Conservation (phyloP, 176 grass and related monocot species). For the Saccharum officinarum region DNA sequence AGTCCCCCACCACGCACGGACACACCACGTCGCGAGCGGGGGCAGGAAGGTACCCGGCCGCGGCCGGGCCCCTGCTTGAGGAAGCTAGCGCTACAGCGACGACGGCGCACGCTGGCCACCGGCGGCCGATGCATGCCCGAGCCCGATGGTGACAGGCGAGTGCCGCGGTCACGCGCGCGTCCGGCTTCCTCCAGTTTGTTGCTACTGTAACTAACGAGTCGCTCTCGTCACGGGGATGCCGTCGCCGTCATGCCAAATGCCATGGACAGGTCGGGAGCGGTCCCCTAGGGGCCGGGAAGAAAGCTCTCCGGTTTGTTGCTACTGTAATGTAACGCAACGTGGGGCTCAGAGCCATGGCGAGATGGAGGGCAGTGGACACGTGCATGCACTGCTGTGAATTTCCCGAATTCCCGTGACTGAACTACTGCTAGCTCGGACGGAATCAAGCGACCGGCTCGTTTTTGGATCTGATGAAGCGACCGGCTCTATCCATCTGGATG, state of each 20-base stretch:
- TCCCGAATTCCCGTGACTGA: not conserved
- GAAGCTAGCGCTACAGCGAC: not conserved
- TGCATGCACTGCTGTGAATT: not conserved
- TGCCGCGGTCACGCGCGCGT: not conserved
- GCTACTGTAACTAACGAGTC: conserved; percentile 31
- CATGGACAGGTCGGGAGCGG: not conserved
- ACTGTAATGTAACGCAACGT: not conserved
- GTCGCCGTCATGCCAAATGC: conserved; percentile 14
- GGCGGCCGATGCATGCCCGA: not conserved
- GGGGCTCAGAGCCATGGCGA: conserved; percentile 1
- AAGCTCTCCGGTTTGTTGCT: not conserved
- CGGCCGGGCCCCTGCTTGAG: not conserved
- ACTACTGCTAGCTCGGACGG: not conserved
- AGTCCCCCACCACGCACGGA: not conserved
- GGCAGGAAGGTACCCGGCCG: not conserved
- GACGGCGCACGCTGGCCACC: not conserved
- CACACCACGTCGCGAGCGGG: not conserved
- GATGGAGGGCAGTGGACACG: not conserved
- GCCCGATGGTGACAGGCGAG: not conserved
- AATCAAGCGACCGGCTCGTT: not conserved
- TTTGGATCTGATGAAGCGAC: not conserved
- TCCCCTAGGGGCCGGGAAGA: not conserved
- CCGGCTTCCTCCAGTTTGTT: conserved; percentile 11
- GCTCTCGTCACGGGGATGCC: conserved; percentile 45
- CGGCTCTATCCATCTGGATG: not conserved